Evolutionary conservation across 2,329 filamentous ascomycete genomes (phyloP).

Genomic region (Fusarium nanum): DNA sequence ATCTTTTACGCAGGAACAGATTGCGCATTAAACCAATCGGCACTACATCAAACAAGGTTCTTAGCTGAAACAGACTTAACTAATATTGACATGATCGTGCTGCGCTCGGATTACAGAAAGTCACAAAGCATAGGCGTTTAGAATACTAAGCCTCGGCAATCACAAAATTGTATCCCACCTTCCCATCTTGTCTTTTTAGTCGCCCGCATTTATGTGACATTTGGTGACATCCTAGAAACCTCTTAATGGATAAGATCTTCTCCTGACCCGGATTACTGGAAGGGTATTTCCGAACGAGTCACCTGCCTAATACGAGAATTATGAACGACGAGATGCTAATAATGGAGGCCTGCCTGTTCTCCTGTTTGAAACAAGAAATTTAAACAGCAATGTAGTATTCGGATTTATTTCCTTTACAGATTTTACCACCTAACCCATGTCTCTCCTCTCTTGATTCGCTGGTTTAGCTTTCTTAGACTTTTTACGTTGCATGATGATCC

Average conservation of each 20-base stretch:
- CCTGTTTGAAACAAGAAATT: background rate
- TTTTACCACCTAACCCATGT: background rate
- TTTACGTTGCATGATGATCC: background rate
- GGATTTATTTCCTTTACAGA: background rate
- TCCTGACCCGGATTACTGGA: background rate
- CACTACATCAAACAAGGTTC: background rate
- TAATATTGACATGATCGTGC: background rate
- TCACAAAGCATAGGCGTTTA: background rate
- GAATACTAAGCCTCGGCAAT: background rate
- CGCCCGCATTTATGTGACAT: background rate
- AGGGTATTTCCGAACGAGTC: background rate
- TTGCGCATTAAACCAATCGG: background rate
- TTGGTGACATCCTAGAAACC: background rate
- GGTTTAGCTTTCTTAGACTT: background rate
- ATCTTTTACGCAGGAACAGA: background rate
- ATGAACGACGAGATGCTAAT: too few species aligned
- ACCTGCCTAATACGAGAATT: background rate
- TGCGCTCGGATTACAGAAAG: too few species aligned
- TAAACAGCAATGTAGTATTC: background rate
- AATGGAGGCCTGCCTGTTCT: too few species aligned
- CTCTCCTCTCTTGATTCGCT: accelerated
- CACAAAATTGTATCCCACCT: background rate
- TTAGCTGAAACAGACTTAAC: background rate
- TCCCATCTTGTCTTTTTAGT: background rate
- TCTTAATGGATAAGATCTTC: background rate